Conservation (phyloP, 2,329 filamentous ascomycete species). For the Penicillium sclerotiorum region DNA sequence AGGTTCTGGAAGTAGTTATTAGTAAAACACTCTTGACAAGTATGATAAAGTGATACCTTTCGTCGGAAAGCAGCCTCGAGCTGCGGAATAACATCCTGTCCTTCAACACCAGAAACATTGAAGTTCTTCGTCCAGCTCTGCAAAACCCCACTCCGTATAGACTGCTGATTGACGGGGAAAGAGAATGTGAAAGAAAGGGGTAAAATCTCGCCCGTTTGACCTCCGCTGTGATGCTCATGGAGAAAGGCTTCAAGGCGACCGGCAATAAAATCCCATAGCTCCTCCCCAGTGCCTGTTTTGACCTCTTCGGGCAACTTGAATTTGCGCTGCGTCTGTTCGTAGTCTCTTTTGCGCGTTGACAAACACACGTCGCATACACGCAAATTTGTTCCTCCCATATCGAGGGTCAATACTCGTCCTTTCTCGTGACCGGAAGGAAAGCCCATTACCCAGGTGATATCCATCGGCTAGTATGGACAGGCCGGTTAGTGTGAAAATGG, state of each 20-base stretch:
- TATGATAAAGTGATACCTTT: conserved; percentile 54
- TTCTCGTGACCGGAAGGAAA: conserved; percentile 78
- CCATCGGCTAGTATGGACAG: conserved; percentile 70
- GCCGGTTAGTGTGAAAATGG: background rate
- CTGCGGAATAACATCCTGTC: conserved; percentile 79
- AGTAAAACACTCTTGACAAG: too few species aligned
- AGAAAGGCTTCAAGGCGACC: conserved; percentile 81
- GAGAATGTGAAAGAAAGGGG: conserved; percentile 88
- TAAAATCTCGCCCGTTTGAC: conserved; percentile 46
- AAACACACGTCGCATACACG: conserved; percentile 84
- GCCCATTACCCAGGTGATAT: conserved; percentile 85
- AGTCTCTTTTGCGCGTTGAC: conserved; percentile 75
- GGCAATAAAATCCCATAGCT: conserved; percentile 86
- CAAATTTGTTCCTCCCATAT: conserved; percentile 90
- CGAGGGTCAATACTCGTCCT: conserved; percentile 78
- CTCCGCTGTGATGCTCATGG: conserved; percentile 66
- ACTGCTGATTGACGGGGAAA: conserved; percentile 82
- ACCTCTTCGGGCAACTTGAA: conserved; percentile 83
- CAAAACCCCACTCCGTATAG: conserved; percentile 80
- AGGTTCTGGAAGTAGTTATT: conserved; percentile 59
- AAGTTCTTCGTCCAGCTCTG: conserved; percentile 94
- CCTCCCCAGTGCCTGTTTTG: conserved; percentile 74
- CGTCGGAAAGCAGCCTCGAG: conserved; percentile 72
- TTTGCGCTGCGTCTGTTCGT: conserved; percentile 84
- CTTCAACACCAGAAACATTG: conserved; percentile 84